These are phyloP conservation scores for Podila verticillata DNA, from an alignment of 192 early-diverging fungal species.

Conservation along the genomic window DNA sequence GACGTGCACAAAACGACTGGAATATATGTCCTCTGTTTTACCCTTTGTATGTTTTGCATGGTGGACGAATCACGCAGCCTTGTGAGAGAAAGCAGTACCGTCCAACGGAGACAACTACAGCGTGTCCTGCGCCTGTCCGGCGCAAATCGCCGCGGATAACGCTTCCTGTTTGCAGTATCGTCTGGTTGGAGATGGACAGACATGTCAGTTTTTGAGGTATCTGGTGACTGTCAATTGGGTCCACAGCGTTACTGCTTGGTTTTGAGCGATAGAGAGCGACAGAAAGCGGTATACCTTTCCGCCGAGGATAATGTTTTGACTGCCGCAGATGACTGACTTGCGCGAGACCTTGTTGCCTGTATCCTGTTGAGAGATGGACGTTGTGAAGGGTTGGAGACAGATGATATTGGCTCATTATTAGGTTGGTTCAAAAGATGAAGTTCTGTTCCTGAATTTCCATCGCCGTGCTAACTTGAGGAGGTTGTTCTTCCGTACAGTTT, in stretches of 20 bases:
- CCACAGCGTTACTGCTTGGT: no score
- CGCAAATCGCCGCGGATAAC: conserved; percentile 95
- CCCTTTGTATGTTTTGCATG: conserved; percentile 95
- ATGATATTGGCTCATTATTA: neutral
- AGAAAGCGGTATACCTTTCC: conserved; percentile 75
- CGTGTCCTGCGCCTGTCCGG: conserved; percentile 84
- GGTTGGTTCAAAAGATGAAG: neutral
- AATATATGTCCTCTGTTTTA: conserved; percentile 17
- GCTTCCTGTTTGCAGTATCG: conserved; percentile 90
- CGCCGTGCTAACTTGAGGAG: neutral
- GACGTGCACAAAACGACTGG: neutral
- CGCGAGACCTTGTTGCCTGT: conserved; percentile 97
- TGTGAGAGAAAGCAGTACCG: conserved; percentile 86
- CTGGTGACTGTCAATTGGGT: neutral
- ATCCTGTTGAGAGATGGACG: conserved; percentile 61
- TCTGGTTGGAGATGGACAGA: conserved; percentile 56
- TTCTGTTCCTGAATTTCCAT: no score
- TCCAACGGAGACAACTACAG: conserved; percentile 92
- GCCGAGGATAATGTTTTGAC: conserved; percentile 95
- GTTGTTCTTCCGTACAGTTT: conserved; percentile 71
- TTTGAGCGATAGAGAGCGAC: no score
- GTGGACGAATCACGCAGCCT: conserved; percentile 86
- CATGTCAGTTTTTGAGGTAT: neutral
- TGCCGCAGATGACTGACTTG: conserved; percentile 92
- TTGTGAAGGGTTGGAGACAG: neutral